Base-by-base conservation (phyloP, 2,329 filamentous ascomycete species). In the Aphanoascus verrucosus region DNA sequence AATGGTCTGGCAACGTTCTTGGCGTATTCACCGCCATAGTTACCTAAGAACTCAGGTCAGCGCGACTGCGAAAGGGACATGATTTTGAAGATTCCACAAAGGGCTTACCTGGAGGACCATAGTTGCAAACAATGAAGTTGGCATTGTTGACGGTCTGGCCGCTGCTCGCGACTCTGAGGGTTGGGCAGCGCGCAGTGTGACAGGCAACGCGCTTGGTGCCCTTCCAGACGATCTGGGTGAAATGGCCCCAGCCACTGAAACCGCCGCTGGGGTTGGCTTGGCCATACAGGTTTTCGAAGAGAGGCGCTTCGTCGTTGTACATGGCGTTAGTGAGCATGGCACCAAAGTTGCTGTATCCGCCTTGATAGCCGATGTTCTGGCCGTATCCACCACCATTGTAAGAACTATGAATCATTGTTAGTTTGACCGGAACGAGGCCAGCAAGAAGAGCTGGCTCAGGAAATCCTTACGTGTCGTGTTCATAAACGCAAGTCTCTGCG, bases 91-190 rank as follows among this genome's bases (percentile, higher is more conserved):
- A n/a, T n/a, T 14, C n/a, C 12, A 15, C 28, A 14, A n/a, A 46
- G 28, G 28, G 69, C 81, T 69, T 81, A 86, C 87, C 88, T 58
- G 81, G 73, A 57, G 82, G 77, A 60, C 72, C 74, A 75, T 95
- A 95, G 79, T 95, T 91, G 83, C 88, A 95, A 63, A 94, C 88
- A 31, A 86, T 90, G 75, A 81, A 88, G 72, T 79, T 82, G n/a
- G 82, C 71, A 37, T 75, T 53, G 28, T 71, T 61, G 48, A 65
- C 63, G 54, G 64, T 63, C 49, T 17, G 49, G 7, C 49, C 48
- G 41, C 69, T 71, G 45, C 69, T 67, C 57, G 74, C 72, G 49
- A 62, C 65, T 19, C 35, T 41, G 42, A 78, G 66, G 51, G 55
- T 62, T 31, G 59, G 20, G 76, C 74, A 81, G 68, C 59, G 57